A percentile compares a stretch with the other conserved stretches of the same genome.
Evolutionary conservation across 495 filamentous ascomycete species (phyloP).

Genomic region (Hypoxylon perforatum): DNA sequence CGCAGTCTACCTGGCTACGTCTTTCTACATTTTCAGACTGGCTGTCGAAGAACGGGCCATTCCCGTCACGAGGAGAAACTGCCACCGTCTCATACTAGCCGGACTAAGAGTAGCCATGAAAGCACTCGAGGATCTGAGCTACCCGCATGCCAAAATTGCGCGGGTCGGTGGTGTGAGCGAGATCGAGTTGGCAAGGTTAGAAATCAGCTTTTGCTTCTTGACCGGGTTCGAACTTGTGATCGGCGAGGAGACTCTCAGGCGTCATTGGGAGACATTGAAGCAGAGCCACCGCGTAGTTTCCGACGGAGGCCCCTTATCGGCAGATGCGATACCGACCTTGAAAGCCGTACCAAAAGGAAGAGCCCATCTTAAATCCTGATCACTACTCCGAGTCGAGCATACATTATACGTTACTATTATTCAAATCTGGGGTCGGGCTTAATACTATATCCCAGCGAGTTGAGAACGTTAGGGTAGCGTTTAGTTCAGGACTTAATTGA

Average conservation of each 20-base stretch:
- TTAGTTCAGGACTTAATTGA: too few species aligned
- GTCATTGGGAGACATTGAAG: slow-evolving; percentile 63
- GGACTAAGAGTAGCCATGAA: slow-evolving; percentile 91
- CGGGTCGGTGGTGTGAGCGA: slow-evolving; percentile 90
- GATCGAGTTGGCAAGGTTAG: slow-evolving; percentile 79
- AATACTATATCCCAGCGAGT: not conserved
- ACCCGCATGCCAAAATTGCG: slow-evolving; percentile 83
- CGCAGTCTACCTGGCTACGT: slow-evolving; percentile 91
- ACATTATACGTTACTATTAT: not conserved
- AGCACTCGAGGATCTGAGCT: slow-evolving; percentile 88
- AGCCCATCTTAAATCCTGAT: not conserved
- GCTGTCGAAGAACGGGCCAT: slow-evolving; percentile 78
- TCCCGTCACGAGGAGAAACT: slow-evolving; percentile 80
- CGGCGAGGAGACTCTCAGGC: slow-evolving; percentile 68
- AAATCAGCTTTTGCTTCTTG: slow-evolving; percentile 91
- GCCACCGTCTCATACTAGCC: slow-evolving; percentile 87
- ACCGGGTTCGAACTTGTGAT: slow-evolving; percentile 84
- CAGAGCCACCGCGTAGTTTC: slow-evolving; percentile 44
- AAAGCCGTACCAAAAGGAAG: slow-evolving; percentile 23
- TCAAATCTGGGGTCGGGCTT: not conserved
- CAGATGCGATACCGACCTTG: slow-evolving; percentile 22
- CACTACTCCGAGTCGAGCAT: not conserved
- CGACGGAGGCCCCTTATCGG: not conserved
- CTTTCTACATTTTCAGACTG: slow-evolving; percentile 86
- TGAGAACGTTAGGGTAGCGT: not conserved